Percentiles rank a stretch among this genome's conserved stretches.
These are phyloP conservation scores for Podospora pseudoanserina DNA, from an alignment of 495 filamentous ascomycete species.

Conservation along the genomic window DNA sequence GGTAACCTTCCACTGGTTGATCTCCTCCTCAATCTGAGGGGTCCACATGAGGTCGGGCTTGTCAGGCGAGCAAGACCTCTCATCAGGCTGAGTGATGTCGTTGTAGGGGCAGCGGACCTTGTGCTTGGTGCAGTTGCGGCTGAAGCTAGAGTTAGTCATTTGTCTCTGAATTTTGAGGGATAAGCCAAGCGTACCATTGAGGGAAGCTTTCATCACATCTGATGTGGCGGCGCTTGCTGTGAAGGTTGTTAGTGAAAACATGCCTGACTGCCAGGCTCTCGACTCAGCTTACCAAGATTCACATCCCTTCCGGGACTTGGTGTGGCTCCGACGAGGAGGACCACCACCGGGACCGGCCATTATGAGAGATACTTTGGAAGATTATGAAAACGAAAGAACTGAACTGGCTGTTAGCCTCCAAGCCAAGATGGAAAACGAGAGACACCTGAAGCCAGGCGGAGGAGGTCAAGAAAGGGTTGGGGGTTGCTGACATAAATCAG, in stretches of 20 bases:
- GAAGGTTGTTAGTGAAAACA: conserved; percentile 22
- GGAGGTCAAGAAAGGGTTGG: not conserved
- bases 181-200: conserved; percentile 71
- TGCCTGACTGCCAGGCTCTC: conserved; percentile 11
- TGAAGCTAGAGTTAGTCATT: conserved; percentile 40
- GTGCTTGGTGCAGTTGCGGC: conserved; percentile 97
- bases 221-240: conserved; percentile 85
- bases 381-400: conserved; percentile 43
- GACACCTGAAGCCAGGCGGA: not conserved
- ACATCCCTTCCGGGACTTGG: conserved; percentile 96
- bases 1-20: conserved; percentile 80
- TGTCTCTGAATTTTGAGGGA: not conserved
- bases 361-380: conserved; percentile 43
- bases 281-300: conserved; percentile 66
- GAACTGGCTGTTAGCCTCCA: not conserved
- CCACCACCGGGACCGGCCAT: conserved; percentile 74
- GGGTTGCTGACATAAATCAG: conserved; percentile 37
- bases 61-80: conserved; percentile 61
- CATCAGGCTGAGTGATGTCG: conserved; percentile 66
- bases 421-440: not conserved
- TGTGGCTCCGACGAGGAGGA: conserved; percentile 78
- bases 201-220: conserved; percentile 96
- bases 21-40: conserved; percentile 70
- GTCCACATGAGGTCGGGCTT: conserved; percentile 79
- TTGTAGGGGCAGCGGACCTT: conserved; percentile 97